These are phyloP conservation scores for Arctium minus DNA, from an alignment of 129 eudicot genomes.

Conservation along the genomic window DNA sequence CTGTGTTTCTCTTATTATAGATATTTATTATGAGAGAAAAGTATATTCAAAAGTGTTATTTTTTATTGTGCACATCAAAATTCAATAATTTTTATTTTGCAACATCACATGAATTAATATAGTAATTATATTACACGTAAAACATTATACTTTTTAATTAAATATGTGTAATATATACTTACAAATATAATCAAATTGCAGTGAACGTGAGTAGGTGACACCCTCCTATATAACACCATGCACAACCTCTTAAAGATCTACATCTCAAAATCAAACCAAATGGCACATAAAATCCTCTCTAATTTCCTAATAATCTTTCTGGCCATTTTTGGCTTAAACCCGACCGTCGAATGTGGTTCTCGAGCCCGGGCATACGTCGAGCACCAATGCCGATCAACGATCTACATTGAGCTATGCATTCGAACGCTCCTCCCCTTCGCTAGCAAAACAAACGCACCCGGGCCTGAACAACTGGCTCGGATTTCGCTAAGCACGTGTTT, in stretches of 20 bases:
- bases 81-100: too few relatives aligned
- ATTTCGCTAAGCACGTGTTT: constrained; percentile 52
- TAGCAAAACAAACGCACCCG: constrained; percentile 26
- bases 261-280: constrained; percentile 15
- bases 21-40: too few relatives aligned
- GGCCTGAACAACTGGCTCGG: constrained; percentile 51
- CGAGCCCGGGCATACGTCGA: constrained; percentile 53
- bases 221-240: constrained; percentile 23
- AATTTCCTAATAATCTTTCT: constrained; percentile 26
- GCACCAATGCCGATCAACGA: constrained; percentile 47
- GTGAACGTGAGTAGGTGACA: constrained; percentile 6
- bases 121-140: background rate
- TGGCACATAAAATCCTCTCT: constrained; percentile 34
- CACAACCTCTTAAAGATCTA: constrained; percentile 8
- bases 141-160: background rate
- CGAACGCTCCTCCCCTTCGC: constrained; percentile 36
- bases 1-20: too few relatives aligned
- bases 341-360: constrained; percentile 32
- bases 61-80: too few relatives aligned
- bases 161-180: background rate
- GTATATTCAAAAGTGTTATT: too few relatives aligned
- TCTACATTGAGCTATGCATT: constrained; percentile 44
- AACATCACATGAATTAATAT: too few relatives aligned
- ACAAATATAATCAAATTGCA: background rate
- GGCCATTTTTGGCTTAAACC: constrained; percentile 33